Conservation (phyloP, 78 protist genomes). For the Emiliania huxleyi region DNA sequence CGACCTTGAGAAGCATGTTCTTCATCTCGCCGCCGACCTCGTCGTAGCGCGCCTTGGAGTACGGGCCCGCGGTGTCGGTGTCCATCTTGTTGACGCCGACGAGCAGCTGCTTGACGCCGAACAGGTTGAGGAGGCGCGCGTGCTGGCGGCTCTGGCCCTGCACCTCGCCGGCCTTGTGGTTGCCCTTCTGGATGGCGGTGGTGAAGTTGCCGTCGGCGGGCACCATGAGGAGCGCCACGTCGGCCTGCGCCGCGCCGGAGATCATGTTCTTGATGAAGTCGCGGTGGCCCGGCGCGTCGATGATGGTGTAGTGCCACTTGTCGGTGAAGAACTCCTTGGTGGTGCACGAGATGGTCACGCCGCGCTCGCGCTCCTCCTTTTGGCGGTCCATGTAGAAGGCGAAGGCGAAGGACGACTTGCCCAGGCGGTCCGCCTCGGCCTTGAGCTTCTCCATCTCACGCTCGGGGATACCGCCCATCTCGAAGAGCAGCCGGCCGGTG, state of each 20-base stretch:
- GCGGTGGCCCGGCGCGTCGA: conserved; percentile 99
- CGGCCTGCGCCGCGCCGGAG: conserved; percentile 96
- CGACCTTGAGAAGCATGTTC: conserved; percentile 60
- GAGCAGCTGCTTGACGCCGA: conserved; percentile 69
- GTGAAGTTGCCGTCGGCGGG: conserved; percentile 66
- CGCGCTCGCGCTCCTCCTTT: conserved; percentile 95
- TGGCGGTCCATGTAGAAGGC: conserved; percentile 98
- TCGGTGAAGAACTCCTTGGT: conserved; percentile 97
- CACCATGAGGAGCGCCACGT: conserved; percentile 65
- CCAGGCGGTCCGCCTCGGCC: conserved; percentile 93
- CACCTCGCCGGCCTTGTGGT: conserved; percentile 58
- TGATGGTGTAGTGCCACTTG: conserved; percentile 97
- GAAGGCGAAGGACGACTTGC: conserved; percentile 97
- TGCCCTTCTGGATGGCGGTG: conserved; percentile 66
- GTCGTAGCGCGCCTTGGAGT: conserved; percentile 60
- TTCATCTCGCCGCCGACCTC: conserved; percentile 62
- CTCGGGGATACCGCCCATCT: conserved; percentile 72
- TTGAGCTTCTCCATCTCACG: conserved; percentile 70
- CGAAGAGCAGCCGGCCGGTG: conserved; percentile 76
- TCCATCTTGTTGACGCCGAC: conserved; percentile 72
- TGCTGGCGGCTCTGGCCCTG: conserved; percentile 79
- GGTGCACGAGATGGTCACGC: conserved; percentile 82
- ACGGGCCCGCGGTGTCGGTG: conserved; percentile 44
- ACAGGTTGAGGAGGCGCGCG: conserved; percentile 55
- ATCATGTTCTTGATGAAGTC: conserved; percentile 99